Base-by-base conservation (phyloP, 2,329 filamentous ascomycete genomes). In the Verticillium alfalfae region DNA sequence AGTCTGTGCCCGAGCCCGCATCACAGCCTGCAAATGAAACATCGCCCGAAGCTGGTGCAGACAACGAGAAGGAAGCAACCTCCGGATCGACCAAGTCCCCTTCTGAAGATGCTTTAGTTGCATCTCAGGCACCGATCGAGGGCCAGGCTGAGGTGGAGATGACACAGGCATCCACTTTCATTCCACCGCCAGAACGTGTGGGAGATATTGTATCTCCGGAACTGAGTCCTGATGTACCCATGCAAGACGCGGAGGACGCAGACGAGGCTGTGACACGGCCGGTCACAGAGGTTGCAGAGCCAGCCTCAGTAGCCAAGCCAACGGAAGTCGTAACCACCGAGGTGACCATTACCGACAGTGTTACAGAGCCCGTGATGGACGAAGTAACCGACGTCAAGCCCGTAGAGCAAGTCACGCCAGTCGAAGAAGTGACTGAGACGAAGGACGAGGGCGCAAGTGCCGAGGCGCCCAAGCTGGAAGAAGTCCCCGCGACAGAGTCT, bases 401-500 rank as follows among this genome's bases (percentile, higher is more conserved):
- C 2, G 59, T 58, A 26, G 58, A 58, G 13, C 36, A 52, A 36
- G 34, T 37, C 12, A 38, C 61, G 34, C 63, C 59, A 12, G n/a
- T 31, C 12, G 56, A 64, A 31, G 56, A 57, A 7, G 34, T 61
- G 1, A 9, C 61, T 9, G 63, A 45, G 26, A 61, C 45, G 57
- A 58, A 57, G 54, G 61, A 61, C 4, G 37, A 57, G 18, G 31
- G 52, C 31, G 56, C 22, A 2, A 13, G 37, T 2, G 9, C 34
- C 13, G 52, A 22, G 16, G 34, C 59, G 15, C 9, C 59, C 16
- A 38, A 15, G 16, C 13, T 22, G 2, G 60, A 57, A 16, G 49
- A 65, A 38, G 37, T 49, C 18, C 15, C 34, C 16, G 26, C 9
- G 55, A 26, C 55, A 15, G 34, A 26, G 4, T 26, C 12, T 16